phyloP scores from a whole-genome alignment of 441 rosid species.

The Syzygium syzygioides region DNA sequence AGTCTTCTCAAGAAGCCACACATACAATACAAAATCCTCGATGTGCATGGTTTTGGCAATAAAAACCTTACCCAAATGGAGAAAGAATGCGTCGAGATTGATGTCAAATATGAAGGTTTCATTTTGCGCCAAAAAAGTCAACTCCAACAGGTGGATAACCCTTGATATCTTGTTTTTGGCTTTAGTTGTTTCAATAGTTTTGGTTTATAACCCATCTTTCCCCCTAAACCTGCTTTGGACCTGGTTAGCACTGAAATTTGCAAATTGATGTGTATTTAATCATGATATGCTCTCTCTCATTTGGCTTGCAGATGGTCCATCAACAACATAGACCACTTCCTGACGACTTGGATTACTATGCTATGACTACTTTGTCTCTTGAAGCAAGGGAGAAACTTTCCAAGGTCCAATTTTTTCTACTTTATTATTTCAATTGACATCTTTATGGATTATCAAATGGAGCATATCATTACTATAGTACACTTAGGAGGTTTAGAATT shows the following conservation, averaged over 20 bases:
- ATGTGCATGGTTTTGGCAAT: slow-evolving; percentile 86
- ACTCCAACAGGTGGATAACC: slow-evolving; percentile 65
- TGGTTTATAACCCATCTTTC: background rate
- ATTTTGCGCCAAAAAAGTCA: slow-evolving; percentile 78
- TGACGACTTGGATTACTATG: slow-evolving; percentile 80
- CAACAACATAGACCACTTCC: slow-evolving; percentile 85
- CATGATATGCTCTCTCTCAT: background rate
- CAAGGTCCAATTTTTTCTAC: slow-evolving; percentile 39
- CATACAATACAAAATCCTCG: slow-evolving; percentile 65
- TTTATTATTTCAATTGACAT: slow-evolving; percentile 1
- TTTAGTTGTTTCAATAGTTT: background rate
- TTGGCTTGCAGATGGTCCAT: slow-evolving; percentile 55
- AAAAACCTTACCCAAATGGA: slow-evolving; percentile 56
- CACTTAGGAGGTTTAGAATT: background rate
- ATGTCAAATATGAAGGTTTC: slow-evolving; percentile 95
- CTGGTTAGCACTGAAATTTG: background rate
- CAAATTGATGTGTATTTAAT: background rate
- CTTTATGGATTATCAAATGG: background rate
- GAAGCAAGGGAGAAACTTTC: slow-evolving; percentile 97
- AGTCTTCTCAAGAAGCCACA: slow-evolving; percentile 95
- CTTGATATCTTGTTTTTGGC: background rate
- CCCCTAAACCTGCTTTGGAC: background rate
- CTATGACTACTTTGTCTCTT: slow-evolving; percentile 75
- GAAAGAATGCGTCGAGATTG: slow-evolving; percentile 89
- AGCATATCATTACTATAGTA: background rate